Conservation (phyloP, 2,329 filamentous ascomycete species). For the Stenocarpella maydis region DNA sequence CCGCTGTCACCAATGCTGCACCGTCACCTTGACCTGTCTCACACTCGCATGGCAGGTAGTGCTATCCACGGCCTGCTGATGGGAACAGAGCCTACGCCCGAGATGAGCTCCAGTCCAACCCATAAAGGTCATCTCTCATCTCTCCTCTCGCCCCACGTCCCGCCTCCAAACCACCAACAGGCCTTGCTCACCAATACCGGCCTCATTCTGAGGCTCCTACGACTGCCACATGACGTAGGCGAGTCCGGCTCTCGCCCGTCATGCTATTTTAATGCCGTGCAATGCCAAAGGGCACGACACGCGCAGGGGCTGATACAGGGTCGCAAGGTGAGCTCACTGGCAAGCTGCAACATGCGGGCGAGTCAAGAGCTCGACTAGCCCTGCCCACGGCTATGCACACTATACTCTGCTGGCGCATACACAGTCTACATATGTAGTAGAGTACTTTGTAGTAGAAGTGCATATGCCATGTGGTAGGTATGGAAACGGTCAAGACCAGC, state of each 20-base stretch:
- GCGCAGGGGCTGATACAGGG: not conserved
- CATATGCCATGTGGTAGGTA: not conserved
- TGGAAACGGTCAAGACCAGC: not conserved
- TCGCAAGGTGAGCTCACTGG: not conserved
- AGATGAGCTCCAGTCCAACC: constrained; percentile 4
- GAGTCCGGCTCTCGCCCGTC: not conserved
- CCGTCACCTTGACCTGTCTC: too few relatives aligned
- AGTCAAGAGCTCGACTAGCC: constrained; percentile 12
- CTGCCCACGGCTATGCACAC: constrained; percentile 3
- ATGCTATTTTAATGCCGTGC: not conserved
- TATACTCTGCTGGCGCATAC: not conserved
- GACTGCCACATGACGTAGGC: constrained; percentile 13
- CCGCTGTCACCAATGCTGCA: not conserved
- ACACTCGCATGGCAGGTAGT: constrained; percentile 11
- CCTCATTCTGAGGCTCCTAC: constrained; percentile 14
- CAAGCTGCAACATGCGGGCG: constrained; percentile 9
- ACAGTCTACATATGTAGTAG: too few relatives aligned
- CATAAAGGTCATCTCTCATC: not conserved
- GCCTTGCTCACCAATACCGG: not conserved
- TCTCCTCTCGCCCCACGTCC: not conserved
- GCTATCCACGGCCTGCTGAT: constrained; percentile 1
- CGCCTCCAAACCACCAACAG: constrained; percentile 7
- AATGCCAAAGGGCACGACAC: too few relatives aligned
- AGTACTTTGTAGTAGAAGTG: not conserved
- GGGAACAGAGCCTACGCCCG: not conserved